A percentile compares a stretch with the other conserved stretches of the same genome.
Conservation (phyloP, 306 rosid genomes). For the Fragaria ananassa region DNA sequence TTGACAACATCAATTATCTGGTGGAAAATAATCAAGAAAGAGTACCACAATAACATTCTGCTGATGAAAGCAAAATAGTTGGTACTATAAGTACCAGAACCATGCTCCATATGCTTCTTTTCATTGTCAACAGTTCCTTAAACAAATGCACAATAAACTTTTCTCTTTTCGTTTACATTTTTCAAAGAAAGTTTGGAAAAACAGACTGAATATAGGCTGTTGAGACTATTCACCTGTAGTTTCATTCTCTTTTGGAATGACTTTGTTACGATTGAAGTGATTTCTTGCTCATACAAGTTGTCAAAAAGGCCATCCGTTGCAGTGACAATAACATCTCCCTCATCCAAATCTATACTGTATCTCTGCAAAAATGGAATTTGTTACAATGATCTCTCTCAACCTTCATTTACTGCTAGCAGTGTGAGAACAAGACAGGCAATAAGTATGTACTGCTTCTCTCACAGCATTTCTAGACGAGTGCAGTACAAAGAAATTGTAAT, state of each 20-base stretch:
- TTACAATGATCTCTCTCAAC: neutral
- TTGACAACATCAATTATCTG: neutral
- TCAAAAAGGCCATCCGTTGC: conserved; percentile 83
- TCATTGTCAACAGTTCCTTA: neutral
- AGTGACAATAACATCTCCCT: conserved; percentile 61
- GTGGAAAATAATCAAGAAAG: neutral
- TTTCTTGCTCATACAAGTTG: conserved; percentile 77
- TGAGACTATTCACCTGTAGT: conserved; percentile 52
- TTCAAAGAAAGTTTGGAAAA: conserved; percentile 9
- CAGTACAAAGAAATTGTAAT: neutral
- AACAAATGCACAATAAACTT: neutral
- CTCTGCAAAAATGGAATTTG: conserved; percentile 13
- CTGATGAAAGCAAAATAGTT: neutral
- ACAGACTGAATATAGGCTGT: neutral
- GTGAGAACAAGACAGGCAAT: neutral
- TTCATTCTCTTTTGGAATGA: conserved; percentile 42
- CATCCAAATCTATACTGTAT: conserved; percentile 45
- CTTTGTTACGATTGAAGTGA: conserved; percentile 43
- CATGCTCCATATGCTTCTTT: neutral
- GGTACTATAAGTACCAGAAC: neutral
- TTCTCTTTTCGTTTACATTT: neutral
- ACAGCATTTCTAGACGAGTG: neutral
- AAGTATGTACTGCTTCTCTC: neutral
- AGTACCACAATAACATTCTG: neutral
- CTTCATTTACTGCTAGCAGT: neutral